Percentiles rank a stretch among this genome's conserved stretches.
These are phyloP conservation scores for Yamadazyma takamatsuzukensis DNA, from an alignment of 805 yeast genomes.

Conservation along the genomic window DNA sequence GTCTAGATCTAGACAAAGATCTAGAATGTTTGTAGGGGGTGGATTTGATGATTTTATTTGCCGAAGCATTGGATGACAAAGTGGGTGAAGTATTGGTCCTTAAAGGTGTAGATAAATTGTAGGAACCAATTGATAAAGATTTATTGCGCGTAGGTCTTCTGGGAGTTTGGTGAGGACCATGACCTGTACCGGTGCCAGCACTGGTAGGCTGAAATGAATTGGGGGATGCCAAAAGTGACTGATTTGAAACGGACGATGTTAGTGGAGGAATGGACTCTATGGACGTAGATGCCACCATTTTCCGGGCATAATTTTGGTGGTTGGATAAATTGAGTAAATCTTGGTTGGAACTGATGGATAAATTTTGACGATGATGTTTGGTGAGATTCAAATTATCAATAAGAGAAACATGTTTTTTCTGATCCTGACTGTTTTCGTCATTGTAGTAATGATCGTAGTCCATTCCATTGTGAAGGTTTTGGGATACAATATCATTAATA, in stretches of 20 bases:
- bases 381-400: conserved; percentile 10
- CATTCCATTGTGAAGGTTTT: conserved; percentile 4
- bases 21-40: conserved; percentile 40
- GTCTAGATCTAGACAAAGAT: conserved; percentile 37
- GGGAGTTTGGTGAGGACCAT: conserved; percentile 23
- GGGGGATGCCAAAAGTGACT: conserved; percentile 31
- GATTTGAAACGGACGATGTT: conserved; percentile 32
- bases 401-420: too few relatives aligned
- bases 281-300: too few relatives aligned
- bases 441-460: conserved; percentile 3
- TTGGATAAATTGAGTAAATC: conserved; percentile 4
- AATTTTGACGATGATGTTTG: conserved; percentile 8
- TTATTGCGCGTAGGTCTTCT: conserved; percentile 29
- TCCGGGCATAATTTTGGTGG: conserved; percentile 13
- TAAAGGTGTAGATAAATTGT: conserved; percentile 12
- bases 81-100: conserved; percentile 8
- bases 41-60: conserved; percentile 24
- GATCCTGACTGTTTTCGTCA: background rate
- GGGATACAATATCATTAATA: conserved; percentile 3
- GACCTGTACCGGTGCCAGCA: conserved; percentile 6
- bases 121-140: conserved; percentile 25
- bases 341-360: conserved; percentile 7
- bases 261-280: conserved; percentile 35
- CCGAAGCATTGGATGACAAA: conserved; percentile 2
- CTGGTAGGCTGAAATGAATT: conserved; percentile 17